Evolutionary conservation across 2,329 filamentous ascomycete genomes (phyloP), one percentile per base, ranked within the genome.

Genomic region (Penicillium frequentans): DNA sequence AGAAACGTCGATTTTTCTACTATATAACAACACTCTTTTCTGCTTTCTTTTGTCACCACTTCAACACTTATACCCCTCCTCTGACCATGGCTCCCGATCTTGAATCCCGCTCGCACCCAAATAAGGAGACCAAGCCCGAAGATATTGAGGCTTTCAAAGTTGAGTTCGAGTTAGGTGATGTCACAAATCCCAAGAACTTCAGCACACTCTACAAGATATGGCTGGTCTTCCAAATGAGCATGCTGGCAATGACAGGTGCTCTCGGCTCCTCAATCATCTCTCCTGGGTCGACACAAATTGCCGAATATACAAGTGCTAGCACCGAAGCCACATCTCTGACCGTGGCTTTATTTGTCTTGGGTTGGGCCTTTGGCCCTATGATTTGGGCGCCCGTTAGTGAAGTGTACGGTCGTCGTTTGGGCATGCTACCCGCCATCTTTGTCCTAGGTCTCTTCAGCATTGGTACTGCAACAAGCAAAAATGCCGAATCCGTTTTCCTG

Each of bases 231-330:
- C 75, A 80, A 51, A 64, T 84, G 33, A 76, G 79, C 24, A 73
- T 83, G 71, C 70, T 84, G 16, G 81, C 82, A 1, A 66, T 83
- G n/a, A 70, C 75, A 9, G 80, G 79, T 16, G 80, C 76, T 57
- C 64, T 82, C 48, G 82, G 79, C 4, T 81, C 79, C 6, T 81
- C 78, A 19, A 81, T 84, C 55, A 79, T 81, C 39, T 71, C 81
- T 2, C 78, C 82, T 0, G 82, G 79, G 1, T 73, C 77, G 46
- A 48, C 68, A 4, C 69, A 63, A 1, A 77, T 85, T 37, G 73
- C 77, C 2, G 56, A 66, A 31, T 76, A 82, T 51, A 55, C 79
- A 26, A 70, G 71, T 10, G 72, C 83, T 29, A 75, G 75, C 26
- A 55, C 62, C 19, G 79, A 83, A 52, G 74, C 74, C 10, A 73